phyloP scores from a whole-genome alignment of 768 basidiomycete species.

The Gymnopilus dilepis region DNA sequence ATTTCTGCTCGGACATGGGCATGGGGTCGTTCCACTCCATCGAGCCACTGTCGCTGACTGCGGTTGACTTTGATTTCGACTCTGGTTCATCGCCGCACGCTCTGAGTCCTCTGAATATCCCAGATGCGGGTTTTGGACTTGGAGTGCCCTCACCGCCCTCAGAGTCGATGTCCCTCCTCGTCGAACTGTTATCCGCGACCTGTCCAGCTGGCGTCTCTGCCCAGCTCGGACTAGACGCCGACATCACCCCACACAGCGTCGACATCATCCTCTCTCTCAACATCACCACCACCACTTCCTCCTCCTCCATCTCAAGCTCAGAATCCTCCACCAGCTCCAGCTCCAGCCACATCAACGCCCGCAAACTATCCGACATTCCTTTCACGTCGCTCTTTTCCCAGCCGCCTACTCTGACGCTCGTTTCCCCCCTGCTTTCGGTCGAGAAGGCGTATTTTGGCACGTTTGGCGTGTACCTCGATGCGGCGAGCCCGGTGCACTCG shows the following conservation, averaged over 20 bases:
- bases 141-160: not conserved
- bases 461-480: constrained; percentile 25
- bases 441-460: constrained; percentile 18
- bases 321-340: too few species aligned
- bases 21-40: not conserved
- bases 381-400: constrained; percentile 41
- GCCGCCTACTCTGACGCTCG: constrained; percentile 50
- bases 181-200: constrained; percentile 18
- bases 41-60: not conserved
- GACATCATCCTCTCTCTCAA: constrained; percentile 22
- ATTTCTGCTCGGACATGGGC: not conserved
- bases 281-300: too few species aligned
- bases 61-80: not conserved
- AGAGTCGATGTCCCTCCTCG: constrained; percentile 7
- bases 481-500: constrained; percentile 38
- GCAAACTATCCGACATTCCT: constrained; percentile 24
- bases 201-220: constrained; percentile 7
- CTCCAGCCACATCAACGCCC: constrained; percentile 27
- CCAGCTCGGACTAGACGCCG: constrained; percentile 25
- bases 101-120: not conserved
- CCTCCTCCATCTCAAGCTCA: too few species aligned
- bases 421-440: constrained; percentile 20
- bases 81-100: not conserved
- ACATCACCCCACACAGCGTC: constrained; percentile 23
- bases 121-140: not conserved